Evolutionary conservation across 495 filamentous ascomycete genomes (phyloP).

Genomic region (Penicillium longicatenatum): DNA sequence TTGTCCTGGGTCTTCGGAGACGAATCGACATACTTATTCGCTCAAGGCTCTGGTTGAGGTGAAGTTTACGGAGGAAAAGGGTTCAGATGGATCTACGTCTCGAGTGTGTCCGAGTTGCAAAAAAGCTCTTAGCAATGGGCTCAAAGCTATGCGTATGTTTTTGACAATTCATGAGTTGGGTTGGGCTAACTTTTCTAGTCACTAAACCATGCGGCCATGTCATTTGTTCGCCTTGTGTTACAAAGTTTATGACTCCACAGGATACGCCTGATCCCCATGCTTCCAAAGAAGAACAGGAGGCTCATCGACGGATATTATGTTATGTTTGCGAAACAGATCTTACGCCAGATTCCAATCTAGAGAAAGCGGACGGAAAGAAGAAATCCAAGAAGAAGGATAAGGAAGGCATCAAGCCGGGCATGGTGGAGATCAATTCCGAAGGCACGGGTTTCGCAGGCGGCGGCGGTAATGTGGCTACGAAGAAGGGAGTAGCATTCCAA

Average conservation of each 20-base stretch:
- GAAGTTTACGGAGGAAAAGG: slow-evolving; percentile 74
- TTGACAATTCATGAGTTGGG: neutral
- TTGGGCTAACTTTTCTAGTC: slow-evolving; percentile 39
- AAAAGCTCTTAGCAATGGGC: slow-evolving; percentile 78
- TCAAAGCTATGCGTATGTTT: slow-evolving; percentile 70
- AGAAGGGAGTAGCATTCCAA: slow-evolving; percentile 79
- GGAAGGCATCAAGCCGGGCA: slow-evolving; percentile 62
- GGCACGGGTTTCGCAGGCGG: slow-evolving; percentile 92
- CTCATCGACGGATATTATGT: slow-evolving; percentile 59
- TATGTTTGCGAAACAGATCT: slow-evolving; percentile 89
- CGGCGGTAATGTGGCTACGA: slow-evolving; percentile 80
- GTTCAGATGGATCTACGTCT: slow-evolving; percentile 49
- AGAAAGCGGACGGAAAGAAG: slow-evolving; percentile 24
- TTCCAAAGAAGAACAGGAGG: slow-evolving; percentile 51
- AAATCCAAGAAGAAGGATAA: slow-evolving; percentile 51
- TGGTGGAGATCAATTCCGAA: slow-evolving; percentile 83
- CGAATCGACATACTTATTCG: slow-evolving; percentile 73
- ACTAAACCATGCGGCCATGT: slow-evolving; percentile 95
- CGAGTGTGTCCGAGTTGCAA: slow-evolving; percentile 87
- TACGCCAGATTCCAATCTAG: slow-evolving; percentile 28
- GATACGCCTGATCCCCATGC: slow-evolving; percentile 66
- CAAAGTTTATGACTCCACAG: slow-evolving; percentile 78
- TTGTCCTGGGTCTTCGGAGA: slow-evolving; percentile 75
- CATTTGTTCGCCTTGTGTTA: slow-evolving; percentile 83
- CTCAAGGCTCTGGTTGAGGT: slow-evolving; percentile 80